Evolutionary conservation across 345 rosid genomes (phyloP), one percentile per base, ranked within the genome.

Genomic region (Populus ilicifolia): DNA sequence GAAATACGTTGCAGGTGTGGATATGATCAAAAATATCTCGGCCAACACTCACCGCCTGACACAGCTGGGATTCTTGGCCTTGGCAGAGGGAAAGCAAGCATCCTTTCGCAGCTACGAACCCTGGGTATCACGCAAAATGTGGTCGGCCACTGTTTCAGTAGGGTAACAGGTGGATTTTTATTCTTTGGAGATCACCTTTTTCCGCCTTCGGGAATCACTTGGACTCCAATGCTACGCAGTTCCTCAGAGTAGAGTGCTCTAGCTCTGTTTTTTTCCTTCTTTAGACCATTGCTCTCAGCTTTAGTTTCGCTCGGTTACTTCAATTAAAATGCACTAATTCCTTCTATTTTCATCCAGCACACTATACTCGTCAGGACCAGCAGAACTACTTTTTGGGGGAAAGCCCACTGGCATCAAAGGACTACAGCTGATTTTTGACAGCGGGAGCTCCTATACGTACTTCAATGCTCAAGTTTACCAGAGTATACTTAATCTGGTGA

Each of bases 381-480:
- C 96, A 2, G 96, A 92, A 75, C 86, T 95, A 81, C 73, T 89
- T 11, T 84, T 82, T 56, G 82, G 84, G 10, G 87, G 88, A 39
- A 92, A 87, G 88, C 67, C 87, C 66, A 86, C 89, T 2, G 94
- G 93, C 74, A 71, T 87, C 4, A 89, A 83, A 77, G 91, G 83
- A 70, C 90, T 88, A 25, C 54, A 84, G 71, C 54, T 90, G 35
- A 65, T 91, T 67, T 92, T 93, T 73, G 99, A 95, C 83, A 96
- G 98, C 52, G 99, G 99, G 67, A 90, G 96, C 88, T 92, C 99
- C 4, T 96, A 93, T 84, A 85, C 93, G 62, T 96, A 96, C 88
- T 90, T 93, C 79, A 85, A 67, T 74, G 81, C 83, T 10, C 78
- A 71, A 63, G 88, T 89, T 62, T 96, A 96, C 75, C 46, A 83